Evolutionary conservation across 352 stramenopile genomes (phyloP), one percentile per base, ranked within the genome.

Genomic region (Chrysophaeum taylorii): DNA sequence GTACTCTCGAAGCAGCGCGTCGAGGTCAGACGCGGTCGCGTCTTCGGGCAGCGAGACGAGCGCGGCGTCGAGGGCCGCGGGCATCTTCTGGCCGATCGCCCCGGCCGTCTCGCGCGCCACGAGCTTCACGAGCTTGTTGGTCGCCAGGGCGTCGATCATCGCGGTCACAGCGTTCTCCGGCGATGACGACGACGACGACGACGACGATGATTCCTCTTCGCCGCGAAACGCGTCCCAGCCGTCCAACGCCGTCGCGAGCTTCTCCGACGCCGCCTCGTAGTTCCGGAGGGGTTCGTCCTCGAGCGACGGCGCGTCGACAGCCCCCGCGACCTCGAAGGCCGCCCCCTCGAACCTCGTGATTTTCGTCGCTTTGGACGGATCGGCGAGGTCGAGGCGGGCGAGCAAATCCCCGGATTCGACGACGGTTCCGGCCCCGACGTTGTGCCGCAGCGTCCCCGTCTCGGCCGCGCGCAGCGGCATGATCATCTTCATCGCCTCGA

Each of bases 401-500:
- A 99, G 92, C 71, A 98, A 89, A 77, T 99, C 96, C 48, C 95
- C 96, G 60, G 94, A 91, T 35, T 90, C 88, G 35, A 99, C 90
- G 68, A 99, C 94, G 14, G 92, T 92, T 68, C 95, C 96, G 72
- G 96, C 91, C 0, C 92, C 94, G 81, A 98, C 94, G 73, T 91
- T 88, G 72, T 98, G 85, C 16, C 82, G 92, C 72, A 99, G 97
- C 50, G 94, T 93, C 83, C 96, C 95, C 71, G 84, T 92, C 78
- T 99, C 96, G 16, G 89, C 90, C 1, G 94, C 95, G 74, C 97
- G 91, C 69, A 99, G 85, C 33, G 94, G 93, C 93, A 99, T 99
- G 84, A 99, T 98, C 96, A 99, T 99, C 86, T 99, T 99, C 95
- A 99, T 99, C 16, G 97, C 87, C 76, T 96, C 89, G 54, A 96